Evolutionary conservation across 2,329 filamentous ascomycete genomes (phyloP), one percentile per base, ranked within the genome.

Genomic region (Paecilomyces formosus): DNA sequence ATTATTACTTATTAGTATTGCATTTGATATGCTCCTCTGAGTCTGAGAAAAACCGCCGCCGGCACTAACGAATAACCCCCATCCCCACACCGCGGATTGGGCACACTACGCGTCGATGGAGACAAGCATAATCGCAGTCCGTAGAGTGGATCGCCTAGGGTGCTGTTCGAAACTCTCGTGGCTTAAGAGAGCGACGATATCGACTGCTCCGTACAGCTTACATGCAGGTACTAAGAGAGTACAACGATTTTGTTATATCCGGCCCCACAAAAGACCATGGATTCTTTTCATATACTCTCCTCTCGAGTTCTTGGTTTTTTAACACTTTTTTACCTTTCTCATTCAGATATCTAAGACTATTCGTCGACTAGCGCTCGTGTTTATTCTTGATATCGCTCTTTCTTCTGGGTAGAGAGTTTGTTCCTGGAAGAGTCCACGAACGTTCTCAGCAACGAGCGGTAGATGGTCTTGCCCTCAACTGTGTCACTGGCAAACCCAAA

Each of bases 401-500:
- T 45, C 39, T 15, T 45, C 18, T 21, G n/a, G 39, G 18, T 15
- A 45, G n/a, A 45, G 39, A 45, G 39, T 7, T 45, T 45, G 39
- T 55, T 55, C 26, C 64, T 69, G 22, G 70, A 73, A 1, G 62
- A 66, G 6, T 67, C 68, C 54, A 75, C 72, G 33, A 76, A 71
- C 1, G 69, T 71, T 55, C 65, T 68, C 15, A 68, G 68, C 49
- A 78, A 72, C 8, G 79, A 78, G 55, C 69, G 72, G 61, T 80
- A 81, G 50, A 82, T 76, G 31, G 81, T 79, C 65, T 76, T 81
- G 1, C 80, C 80, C 67, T 86, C 81, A 61, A 85, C 73, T 0
- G 81, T 85, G 15, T 82, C 82, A 60, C 81, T 85, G n/a, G 81
- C 71, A 30, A 78, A 72, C 1, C 83, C 83, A 66, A 86, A 86